A percentile compares a stretch with the other conserved stretches of the same genome.
Evolutionary conservation across 163 green algal genomes (phyloP).

Genomic region (Scenedesmus sp.): DNA sequence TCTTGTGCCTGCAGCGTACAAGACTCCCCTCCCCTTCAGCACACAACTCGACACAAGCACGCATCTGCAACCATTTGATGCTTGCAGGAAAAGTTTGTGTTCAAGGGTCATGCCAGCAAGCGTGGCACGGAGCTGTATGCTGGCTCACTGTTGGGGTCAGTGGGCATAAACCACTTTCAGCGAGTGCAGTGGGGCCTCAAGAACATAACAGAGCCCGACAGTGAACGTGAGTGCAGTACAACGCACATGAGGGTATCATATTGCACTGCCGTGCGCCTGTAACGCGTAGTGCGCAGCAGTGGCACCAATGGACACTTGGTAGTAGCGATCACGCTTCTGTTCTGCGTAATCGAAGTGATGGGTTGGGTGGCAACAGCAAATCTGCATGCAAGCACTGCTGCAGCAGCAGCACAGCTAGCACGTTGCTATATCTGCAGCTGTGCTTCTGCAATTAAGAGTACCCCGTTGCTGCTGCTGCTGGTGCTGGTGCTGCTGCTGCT

Average conservation of each 20-base stretch:
- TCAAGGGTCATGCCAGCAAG: conserved; percentile 13
- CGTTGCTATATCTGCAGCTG: not conserved
- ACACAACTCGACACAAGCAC: not conserved
- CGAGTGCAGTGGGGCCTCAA: not conserved
- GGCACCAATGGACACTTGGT: not conserved
- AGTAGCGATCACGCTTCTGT: not conserved
- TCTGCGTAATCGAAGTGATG: not conserved
- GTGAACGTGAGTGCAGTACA: not conserved
- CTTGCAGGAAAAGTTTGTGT: conserved; percentile 15
- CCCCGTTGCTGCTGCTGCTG: not conserved
- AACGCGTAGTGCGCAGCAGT: not conserved
- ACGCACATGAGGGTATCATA: not conserved
- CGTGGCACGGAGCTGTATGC: conserved; percentile 22
- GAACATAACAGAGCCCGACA: not conserved
- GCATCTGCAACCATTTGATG: not conserved
- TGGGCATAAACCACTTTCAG: conserved; percentile 29
- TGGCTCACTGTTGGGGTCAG: not conserved
- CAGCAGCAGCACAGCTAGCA: not conserved
- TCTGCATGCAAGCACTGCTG: not conserved
- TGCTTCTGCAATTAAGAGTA: not conserved
- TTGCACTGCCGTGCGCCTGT: not conserved
- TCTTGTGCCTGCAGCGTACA: too few species aligned
- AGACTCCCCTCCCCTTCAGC: too few species aligned
- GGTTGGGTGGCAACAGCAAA: not conserved
- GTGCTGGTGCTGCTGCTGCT: not conserved